These are phyloP conservation scores for Apostasia shenzhenica DNA, from an alignment of 106 monocot species.

Conservation along the genomic window DNA sequence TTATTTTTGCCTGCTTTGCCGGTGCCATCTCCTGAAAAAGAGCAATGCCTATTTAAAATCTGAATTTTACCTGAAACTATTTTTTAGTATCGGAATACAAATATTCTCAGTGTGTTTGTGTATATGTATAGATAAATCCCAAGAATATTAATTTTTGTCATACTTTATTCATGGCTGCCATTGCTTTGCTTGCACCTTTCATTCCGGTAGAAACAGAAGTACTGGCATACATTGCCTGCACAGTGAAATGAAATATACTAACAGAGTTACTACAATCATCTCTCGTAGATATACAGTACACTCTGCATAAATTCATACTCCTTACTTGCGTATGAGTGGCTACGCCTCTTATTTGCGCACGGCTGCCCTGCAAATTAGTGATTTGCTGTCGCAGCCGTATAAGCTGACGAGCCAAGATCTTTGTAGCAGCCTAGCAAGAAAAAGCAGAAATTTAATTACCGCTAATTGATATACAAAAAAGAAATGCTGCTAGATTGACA, in stretches of 20 bases:
- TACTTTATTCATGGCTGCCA: constrained; percentile 99
- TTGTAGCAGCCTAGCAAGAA: constrained; percentile 70
- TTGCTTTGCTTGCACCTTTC: constrained; percentile 99
- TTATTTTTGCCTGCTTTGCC: constrained; percentile 74
- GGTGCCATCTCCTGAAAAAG: constrained; percentile 92
- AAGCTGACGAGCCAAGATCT: constrained; percentile 94
- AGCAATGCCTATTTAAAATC: neutral
- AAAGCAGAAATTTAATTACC: neutral
- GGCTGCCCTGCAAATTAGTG: constrained; percentile 89
- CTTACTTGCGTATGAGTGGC: constrained; percentile 93
- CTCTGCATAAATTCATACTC: neutral
- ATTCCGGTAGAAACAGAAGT: constrained; percentile 98
- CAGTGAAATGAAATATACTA: constrained; percentile 8
- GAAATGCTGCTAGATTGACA: too few relatives aligned
- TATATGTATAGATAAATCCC: too few relatives aligned
- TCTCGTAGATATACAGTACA: constrained; percentile 1
- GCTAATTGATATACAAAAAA: too few relatives aligned
- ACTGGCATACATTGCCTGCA: constrained; percentile 89
- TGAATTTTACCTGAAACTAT: neutral
- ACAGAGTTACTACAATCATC: neutral
- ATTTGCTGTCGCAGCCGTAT: constrained; percentile 93
- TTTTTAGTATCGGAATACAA: neutral
- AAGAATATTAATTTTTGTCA: neutral
- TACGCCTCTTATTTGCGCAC: constrained; percentile 93
- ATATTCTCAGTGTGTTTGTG: too few relatives aligned